These are phyloP conservation scores for Ochetophila trinervis DNA, from an alignment of 306 rosid species.

Conservation along the genomic window DNA sequence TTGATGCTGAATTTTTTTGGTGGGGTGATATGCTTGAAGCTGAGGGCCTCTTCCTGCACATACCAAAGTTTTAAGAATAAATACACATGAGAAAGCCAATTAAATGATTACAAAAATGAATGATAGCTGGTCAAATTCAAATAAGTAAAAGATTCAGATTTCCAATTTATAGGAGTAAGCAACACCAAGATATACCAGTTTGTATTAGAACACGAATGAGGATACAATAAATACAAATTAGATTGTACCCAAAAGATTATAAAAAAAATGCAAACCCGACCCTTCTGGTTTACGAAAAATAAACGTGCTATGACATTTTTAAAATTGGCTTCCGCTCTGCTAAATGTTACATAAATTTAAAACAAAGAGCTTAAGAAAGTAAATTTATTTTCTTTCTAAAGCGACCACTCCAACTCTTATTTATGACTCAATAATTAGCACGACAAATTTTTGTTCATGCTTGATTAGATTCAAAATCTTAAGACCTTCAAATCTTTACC, in stretches of 20 bases:
- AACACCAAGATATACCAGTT: background rate
- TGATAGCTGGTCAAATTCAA: background rate
- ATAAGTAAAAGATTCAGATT: background rate
- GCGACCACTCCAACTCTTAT: no score
- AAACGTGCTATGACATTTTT: background rate
- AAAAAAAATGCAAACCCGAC: background rate
- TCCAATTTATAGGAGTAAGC: background rate
- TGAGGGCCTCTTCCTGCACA: slow-evolving; percentile 73
- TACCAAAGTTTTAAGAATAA: slow-evolving; percentile 9
- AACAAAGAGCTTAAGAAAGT: background rate
- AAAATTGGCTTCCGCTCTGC: background rate
- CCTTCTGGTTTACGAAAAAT: background rate
- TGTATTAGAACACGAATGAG: background rate
- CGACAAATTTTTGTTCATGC: no score
- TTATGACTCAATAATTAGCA: no score
- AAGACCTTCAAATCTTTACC: background rate
- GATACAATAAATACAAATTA: background rate
- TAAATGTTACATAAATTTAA: background rate
- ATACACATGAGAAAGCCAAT: no score
- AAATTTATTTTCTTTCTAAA: no score
- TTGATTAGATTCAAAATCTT: background rate
- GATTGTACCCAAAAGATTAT: no score
- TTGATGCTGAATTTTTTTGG: slow-evolving; percentile 50
- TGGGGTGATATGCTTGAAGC: slow-evolving; percentile 44
- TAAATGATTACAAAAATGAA: no score